These are phyloP conservation scores for Scedosporium boydii DNA, from an alignment of 2,329 filamentous ascomycete genomes.

Conservation along the genomic window DNA sequence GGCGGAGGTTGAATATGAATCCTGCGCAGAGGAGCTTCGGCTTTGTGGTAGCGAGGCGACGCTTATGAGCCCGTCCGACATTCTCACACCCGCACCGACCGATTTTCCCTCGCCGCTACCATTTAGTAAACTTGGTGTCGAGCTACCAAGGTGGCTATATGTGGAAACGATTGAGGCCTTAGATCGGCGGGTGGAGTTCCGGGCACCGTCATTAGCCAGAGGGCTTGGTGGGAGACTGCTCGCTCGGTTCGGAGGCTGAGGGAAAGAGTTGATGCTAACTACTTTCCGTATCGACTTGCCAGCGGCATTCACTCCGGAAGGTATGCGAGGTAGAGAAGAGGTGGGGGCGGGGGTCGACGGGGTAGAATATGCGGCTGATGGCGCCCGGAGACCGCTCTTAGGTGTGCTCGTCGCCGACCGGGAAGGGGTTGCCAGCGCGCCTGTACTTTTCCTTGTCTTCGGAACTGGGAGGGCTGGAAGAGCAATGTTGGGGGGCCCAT, in stretches of 20 bases:
- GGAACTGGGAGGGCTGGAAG: constrained; percentile 64
- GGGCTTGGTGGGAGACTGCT: constrained; percentile 55
- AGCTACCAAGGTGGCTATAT: constrained; percentile 36
- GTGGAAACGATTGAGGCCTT: constrained; percentile 47
- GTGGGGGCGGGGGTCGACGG: constrained; percentile 44
- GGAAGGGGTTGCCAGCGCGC: constrained; percentile 30
- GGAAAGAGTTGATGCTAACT: constrained; percentile 89
- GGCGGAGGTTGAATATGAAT: constrained; percentile 82
- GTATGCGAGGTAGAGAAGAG: constrained; percentile 44
- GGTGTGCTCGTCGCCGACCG: constrained; percentile 38
- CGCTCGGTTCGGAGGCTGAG: constrained; percentile 64
- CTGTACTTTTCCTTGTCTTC: constrained; percentile 63
- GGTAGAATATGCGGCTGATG: constrained; percentile 43
- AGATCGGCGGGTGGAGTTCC: constrained; percentile 36
- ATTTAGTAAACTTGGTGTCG: constrained; percentile 67
- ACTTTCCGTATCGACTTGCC: constrained; percentile 73
- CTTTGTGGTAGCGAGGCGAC: constrained; percentile 79
- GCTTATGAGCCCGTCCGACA: constrained; percentile 67
- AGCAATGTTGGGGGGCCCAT: constrained; percentile 61
- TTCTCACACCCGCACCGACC: constrained; percentile 52
- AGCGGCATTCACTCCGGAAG: constrained; percentile 45
- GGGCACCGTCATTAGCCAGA: constrained; percentile 38
- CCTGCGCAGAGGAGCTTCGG: constrained; percentile 83
- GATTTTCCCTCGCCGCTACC: constrained; percentile 69
- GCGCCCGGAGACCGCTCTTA: constrained; percentile 48